Base-by-base conservation (phyloP, 23 red algal genomes). In the Chondrus crispus region DNA sequence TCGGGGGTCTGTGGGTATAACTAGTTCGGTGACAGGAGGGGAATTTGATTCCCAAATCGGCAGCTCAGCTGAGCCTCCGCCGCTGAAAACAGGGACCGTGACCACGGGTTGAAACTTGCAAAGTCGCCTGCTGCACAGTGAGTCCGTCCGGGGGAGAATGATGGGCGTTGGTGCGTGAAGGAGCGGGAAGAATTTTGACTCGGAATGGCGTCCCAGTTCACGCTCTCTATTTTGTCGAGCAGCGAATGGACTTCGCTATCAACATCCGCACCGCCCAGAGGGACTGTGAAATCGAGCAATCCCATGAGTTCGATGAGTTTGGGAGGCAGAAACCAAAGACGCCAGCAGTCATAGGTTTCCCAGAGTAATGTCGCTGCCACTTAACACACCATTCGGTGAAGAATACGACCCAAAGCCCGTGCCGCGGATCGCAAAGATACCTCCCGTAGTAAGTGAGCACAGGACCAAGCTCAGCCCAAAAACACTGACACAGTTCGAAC, bases 381-480 rank as follows among this genome's bases (percentile, higher is more conserved):
- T 36, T 41, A 37, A 43, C 52, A 18, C 54, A 53, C 81, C 57
- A 85, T 46, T 68, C 81, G 41, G 81, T 85, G 26, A 46, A 13
- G 35, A 69, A 63, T 4, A 85, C 81, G 29, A 13, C 48, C 81
- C 24, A 85, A 4, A 45, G 46, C 5, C 57, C 6, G 36, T 8
- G 42, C 30, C 30, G 48, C 16, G 49, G 52, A n/a, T 66, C 62
- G 26, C 13, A 38, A 4, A 76, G 71, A 19, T 37, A 10, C 9
- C 14, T 62, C 63, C 81, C 81, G 6, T 68, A 35, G 2, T 85
- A 85, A 36, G 81, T 85, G 49, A 64, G 24, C 29, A 53, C 54
- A 2, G 81, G 57, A 32, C 35, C 2, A 5, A 63, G 30, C 24
- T 85, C 81, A 6, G 41, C 36, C 28, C 62, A 85, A 4, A 33